Percentiles rank a stretch among this genome's conserved stretches.
phyloP scores from a whole-genome alignment of 2,329 filamentous ascomycete genomes.

The Ophiocordyceps camponoti-leonardi region DNA sequence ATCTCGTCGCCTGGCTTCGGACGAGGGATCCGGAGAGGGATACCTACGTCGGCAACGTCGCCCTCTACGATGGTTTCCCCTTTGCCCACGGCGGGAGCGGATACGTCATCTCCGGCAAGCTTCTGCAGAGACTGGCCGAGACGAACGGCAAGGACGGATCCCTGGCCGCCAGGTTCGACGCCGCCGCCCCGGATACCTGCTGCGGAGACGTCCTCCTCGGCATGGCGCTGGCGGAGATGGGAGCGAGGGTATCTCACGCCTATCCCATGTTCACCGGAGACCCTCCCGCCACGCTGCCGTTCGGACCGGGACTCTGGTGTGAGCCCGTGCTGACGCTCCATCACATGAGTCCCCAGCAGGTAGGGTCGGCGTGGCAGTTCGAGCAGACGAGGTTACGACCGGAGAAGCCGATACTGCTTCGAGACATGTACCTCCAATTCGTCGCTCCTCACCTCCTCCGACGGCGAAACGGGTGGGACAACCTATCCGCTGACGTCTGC shows the following conservation, averaged over 20 bases:
- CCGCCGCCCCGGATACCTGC: slow-evolving; percentile 23
- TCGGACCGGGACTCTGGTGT: slow-evolving; percentile 32
- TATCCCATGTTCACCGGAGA: slow-evolving; percentile 40
- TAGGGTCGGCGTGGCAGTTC: slow-evolving; percentile 33
- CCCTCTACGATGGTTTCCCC: slow-evolving; percentile 23
- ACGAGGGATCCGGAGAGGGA: slow-evolving; percentile 20
- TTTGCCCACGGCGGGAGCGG: slow-evolving; percentile 43
- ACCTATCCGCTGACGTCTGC: slow-evolving; percentile 29
- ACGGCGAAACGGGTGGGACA: slow-evolving; percentile 32
- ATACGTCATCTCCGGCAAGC: slow-evolving; percentile 34
- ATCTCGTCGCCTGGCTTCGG: slow-evolving; percentile 31
- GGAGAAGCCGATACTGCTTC: slow-evolving; percentile 25
- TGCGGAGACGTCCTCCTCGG: slow-evolving; percentile 36
- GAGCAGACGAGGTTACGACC: slow-evolving; percentile 25
- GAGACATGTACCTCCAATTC: slow-evolving; percentile 31
- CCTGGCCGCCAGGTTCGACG: slow-evolving; percentile 28
- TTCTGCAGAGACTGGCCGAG: slow-evolving; percentile 29
- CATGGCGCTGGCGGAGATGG: slow-evolving; percentile 26
- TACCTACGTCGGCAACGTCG: slow-evolving; percentile 33
- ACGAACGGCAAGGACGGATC: not conserved
- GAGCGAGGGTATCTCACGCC: slow-evolving; percentile 22
- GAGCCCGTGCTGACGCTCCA: slow-evolving; percentile 41
- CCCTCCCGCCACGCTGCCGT: slow-evolving; percentile 32
- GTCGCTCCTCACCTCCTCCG: slow-evolving; percentile 24
- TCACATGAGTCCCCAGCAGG: slow-evolving; percentile 33